Evolutionary conservation across 352 stramenopile species (phyloP).

Genomic region (Globisporangium solare): DNA sequence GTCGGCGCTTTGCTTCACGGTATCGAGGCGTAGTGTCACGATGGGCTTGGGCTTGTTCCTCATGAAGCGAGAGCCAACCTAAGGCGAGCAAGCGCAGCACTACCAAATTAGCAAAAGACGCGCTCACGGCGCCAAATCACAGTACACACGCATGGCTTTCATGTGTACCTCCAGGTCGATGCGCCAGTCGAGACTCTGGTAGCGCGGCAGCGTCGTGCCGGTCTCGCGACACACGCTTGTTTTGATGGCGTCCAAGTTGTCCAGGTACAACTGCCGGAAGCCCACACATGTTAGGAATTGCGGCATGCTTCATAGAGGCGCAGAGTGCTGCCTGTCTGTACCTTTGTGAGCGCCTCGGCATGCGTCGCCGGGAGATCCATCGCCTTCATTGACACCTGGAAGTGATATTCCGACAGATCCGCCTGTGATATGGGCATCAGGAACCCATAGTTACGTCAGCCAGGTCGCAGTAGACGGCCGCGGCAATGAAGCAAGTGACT

Average conservation of each 20-base stretch:
- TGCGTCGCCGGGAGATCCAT: slow-evolving; percentile 41
- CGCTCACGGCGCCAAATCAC: too few relatives aligned
- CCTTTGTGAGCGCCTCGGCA: slow-evolving; percentile 38
- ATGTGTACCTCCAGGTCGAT: slow-evolving; percentile 69
- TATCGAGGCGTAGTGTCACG: slow-evolving; percentile 64
- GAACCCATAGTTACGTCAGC: background rate
- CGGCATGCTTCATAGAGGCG: background rate
- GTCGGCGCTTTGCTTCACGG: slow-evolving; percentile 18
- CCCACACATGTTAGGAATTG: background rate
- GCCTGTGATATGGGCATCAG: slow-evolving; percentile 18
- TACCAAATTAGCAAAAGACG: background rate
- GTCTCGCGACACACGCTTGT: slow-evolving; percentile 36
- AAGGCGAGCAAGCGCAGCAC: background rate
- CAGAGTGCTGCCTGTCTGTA: slow-evolving; percentile 10
- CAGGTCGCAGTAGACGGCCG: background rate
- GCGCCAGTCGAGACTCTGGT: slow-evolving; percentile 70
- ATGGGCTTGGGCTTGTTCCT: slow-evolving; percentile 60
- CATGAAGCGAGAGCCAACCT: slow-evolving; percentile 63
- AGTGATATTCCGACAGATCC: slow-evolving; percentile 34
- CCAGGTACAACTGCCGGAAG: slow-evolving; percentile 36
- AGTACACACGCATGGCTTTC: too few relatives aligned
- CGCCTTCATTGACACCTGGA: slow-evolving; percentile 38
- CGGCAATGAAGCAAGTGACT: background rate
- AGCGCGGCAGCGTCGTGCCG: slow-evolving; percentile 41
- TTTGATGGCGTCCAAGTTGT: slow-evolving; percentile 47